Base-by-base conservation (phyloP, 495 filamentous ascomycete genomes). In the Thermochaetoides thermophila region DNA sequence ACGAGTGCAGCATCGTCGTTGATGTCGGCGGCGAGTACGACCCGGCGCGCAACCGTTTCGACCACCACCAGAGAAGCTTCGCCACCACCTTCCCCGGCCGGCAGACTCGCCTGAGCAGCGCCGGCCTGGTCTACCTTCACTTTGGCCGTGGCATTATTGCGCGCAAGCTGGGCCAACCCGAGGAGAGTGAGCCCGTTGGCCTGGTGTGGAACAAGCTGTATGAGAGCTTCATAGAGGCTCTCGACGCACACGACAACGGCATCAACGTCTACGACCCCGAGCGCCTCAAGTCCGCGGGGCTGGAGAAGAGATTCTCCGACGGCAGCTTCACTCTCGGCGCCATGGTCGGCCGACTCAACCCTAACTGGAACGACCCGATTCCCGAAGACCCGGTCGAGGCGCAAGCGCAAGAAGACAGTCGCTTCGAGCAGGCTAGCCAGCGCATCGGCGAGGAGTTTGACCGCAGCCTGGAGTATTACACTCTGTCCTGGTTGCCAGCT, bases 241-340 rank as follows among this genome's bases (percentile, higher is more conserved):
- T 97, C 25, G 89, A 97, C 58, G 89, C 85, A 35, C 86, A 96
- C 54, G 89, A 97, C 62, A 97, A 97, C 57, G 89, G 89, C 40
- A 80, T 97, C 49, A 69, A 69, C 12, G 73, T 57, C 26, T 94
- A 93, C 56, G 81, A 87, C 45, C 51, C 73, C 2, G 63, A 64
- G 5, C 72, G 60, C 5, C 44, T 92, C 6, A 49, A 57, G 12
- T 68, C 69, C 7, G 77, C 79, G 2, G 73, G 70, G 9, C 47
- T 93, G 26, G 55, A 81, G 53, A 85, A 83, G 60, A 68, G 73
- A 34, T 97, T 93, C 55, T 74, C 73, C 37, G 68, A 84, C 40
- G 73, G 77, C 28, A 81, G 78, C 4, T 83, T 93, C 59, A 79
- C 71, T 9, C 70, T 96, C 34, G 78, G 81, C 24, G 79, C 80